Evolutionary conservation across 2,329 filamentous ascomycete genomes (phyloP).

Genomic region (Ophiostoma piceae): DNA sequence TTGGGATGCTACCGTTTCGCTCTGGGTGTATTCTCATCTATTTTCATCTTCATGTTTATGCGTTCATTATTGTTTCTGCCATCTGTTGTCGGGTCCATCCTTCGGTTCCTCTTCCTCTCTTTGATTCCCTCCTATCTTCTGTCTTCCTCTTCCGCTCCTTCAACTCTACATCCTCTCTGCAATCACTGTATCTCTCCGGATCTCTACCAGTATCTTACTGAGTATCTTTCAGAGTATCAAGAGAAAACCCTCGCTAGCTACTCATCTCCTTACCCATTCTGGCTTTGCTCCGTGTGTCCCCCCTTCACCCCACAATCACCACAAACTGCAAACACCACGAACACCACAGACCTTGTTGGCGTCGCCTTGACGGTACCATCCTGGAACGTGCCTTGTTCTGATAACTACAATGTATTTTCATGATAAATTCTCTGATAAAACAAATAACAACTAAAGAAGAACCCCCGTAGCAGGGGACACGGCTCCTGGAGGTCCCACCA

Average conservation of each 20-base stretch:
- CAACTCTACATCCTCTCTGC: background rate
- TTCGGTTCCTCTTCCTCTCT: background rate
- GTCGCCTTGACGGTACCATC: background rate
- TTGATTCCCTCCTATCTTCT: background rate
- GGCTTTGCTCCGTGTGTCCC: background rate
- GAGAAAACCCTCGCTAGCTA: background rate
- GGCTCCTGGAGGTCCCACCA: constrained; percentile 18
- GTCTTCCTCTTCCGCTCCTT: background rate
- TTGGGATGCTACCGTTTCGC: background rate
- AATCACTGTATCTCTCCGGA: background rate
- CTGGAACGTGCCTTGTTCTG: background rate
- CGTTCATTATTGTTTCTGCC: too few relatives aligned
- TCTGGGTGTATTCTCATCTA: background rate
- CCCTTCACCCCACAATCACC: constrained; percentile 5
- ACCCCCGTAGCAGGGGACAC: constrained; percentile 15
- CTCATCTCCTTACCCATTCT: background rate
- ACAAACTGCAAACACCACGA: background rate
- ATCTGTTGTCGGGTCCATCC: background rate
- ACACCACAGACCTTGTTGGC: constrained; percentile 2
- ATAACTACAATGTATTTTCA: background rate
- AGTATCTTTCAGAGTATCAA: too few relatives aligned
- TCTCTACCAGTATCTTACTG: too few relatives aligned
- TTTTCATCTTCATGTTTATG: too few relatives aligned
- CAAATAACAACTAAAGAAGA: background rate
- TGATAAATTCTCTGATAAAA: background rate